Percentiles rank a stretch among this genome's conserved stretches.
Conservation (phyloP, 139 green algal genomes). For the Closterium sp. region DNA sequence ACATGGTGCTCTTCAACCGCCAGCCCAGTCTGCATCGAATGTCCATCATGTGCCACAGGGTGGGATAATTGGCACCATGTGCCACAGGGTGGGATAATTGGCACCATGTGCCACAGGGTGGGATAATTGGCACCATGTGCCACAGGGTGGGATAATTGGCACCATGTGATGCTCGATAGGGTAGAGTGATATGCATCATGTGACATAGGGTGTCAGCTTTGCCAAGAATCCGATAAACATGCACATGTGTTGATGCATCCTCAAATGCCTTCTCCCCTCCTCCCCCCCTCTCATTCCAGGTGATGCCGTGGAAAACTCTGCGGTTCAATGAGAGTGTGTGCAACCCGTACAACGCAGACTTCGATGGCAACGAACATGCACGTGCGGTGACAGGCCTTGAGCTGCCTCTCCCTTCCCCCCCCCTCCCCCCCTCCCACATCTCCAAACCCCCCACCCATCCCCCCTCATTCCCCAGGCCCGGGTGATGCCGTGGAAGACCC, state of each 20-base stretch:
- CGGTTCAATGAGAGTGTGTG: conserved; percentile 98
- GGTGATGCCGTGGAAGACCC: conserved; percentile 84
- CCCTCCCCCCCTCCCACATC: neutral
- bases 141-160: conserved; percentile 64
- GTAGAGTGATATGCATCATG: conserved; percentile 63
- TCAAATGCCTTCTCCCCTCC: neutral
- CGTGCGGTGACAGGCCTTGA: conserved; percentile 57
- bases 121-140: conserved; percentile 99
- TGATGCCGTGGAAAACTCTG: conserved; percentile 87
- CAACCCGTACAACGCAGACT: conserved; percentile 97
- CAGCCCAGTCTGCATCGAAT: conserved; percentile 93
- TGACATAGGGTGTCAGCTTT: conserved; percentile 90
- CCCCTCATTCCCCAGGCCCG: conserved; percentile 50
- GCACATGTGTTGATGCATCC: too few species aligned
- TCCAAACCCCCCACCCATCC: neutral
- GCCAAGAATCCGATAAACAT: too few species aligned
- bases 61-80: conserved; percentile 5
- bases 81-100: too few species aligned
- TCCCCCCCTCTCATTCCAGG: conserved; percentile 52
- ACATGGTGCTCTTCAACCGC: conserved; percentile 98
- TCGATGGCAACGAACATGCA: conserved; percentile 99
- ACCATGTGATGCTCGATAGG: too few species aligned
- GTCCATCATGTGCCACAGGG: conserved; percentile 95
- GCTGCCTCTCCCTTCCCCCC: neutral
- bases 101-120: conserved; percentile 91